Base-by-base conservation (phyloP, 106 monocot genomes). In the Dendrobium huoshanense region DNA sequence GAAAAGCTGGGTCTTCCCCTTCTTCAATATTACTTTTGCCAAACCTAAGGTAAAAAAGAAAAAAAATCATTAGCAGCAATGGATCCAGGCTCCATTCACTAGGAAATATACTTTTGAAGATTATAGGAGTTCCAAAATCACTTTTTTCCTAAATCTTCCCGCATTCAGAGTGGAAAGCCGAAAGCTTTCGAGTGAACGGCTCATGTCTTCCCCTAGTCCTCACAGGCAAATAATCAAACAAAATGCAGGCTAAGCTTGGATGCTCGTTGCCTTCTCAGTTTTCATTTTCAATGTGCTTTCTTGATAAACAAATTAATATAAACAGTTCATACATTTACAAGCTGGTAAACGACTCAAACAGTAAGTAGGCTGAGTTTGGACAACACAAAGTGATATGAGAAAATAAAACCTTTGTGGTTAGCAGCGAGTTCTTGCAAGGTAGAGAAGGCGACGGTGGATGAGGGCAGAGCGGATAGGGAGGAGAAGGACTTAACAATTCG, bases 1-100 rank as follows among this genome's bases (percentile, higher is more conserved):
- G 54, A 98, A 98, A 33, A 94, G 80, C 67, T 98, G 92, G 22
- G 97, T 85, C 83, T 98, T 98, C 31, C 97, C 94, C 81, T 98
- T 94, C 81, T 98, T 98, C 79, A 98, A 56, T 9, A 98, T 89
- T 59, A 98, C 97, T 86, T 81, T 91, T 4, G 97, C 97, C 80
- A 98, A 77, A 80, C 94, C 97, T 94, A 80, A 49, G 25, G 77
- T 70, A 59, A 31, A 47, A 78, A 56, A 43, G 77, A 76, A 76
- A 16, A 55, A 1, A n/a, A 27, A 9, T 7, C 73, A 13, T 72
- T 17, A 54, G 42, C 29, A 2, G 74, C 73, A 74, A 25, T 72
- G 42, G 2, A 40, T 11, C 11, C 15, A 79, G 1, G 19, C 20
- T 51, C 13, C 51, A 0, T 79, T 9, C 45, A 24, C 29, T 24